Conservation (phyloP, 2,329 filamentous ascomycete genomes). For the Orbilia javanica region DNA sequence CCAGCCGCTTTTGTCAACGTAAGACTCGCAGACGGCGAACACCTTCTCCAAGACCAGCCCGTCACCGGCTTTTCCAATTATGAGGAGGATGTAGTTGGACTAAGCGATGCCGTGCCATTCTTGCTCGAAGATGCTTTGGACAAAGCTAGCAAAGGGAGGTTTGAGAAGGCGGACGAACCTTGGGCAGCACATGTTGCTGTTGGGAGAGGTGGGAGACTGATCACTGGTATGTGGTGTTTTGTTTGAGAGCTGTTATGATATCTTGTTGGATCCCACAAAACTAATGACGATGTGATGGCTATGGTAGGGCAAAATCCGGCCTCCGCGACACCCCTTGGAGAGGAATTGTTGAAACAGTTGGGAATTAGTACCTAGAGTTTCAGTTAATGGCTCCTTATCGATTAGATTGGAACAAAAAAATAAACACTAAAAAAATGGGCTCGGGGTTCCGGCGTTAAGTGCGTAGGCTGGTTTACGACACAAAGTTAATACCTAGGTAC, state of each 20-base stretch:
- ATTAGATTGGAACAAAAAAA: background rate
- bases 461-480: slow-evolving; percentile 15
- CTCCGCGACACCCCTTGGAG: slow-evolving; percentile 26
- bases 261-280: background rate
- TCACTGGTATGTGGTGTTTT: slow-evolving; percentile 57
- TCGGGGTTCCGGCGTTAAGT: slow-evolving; percentile 25
- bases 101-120: slow-evolving; percentile 71
- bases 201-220: slow-evolving; percentile 59
- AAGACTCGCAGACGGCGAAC: slow-evolving; percentile 69
- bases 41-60: slow-evolving; percentile 71
- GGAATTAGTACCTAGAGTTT: slow-evolving; percentile 35
- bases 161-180: slow-evolving; percentile 71
- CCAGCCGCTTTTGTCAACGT: slow-evolving; percentile 74
- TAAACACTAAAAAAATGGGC: background rate
- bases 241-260: background rate
- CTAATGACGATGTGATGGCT: background rate
- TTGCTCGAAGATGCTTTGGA: slow-evolving; percentile 71
- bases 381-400: background rate
- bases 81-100: slow-evolving; percentile 69
- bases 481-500: slow-evolving; percentile 27
- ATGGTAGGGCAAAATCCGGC: slow-evolving; percentile 47
- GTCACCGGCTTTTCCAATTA: slow-evolving; percentile 73
- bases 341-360: slow-evolving; percentile 52
- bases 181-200: slow-evolving; percentile 62
- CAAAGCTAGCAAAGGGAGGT: slow-evolving; percentile 70